Conservation (phyloP, 805 yeast genomes). For the Metschnikowia colocasiae region DNA sequence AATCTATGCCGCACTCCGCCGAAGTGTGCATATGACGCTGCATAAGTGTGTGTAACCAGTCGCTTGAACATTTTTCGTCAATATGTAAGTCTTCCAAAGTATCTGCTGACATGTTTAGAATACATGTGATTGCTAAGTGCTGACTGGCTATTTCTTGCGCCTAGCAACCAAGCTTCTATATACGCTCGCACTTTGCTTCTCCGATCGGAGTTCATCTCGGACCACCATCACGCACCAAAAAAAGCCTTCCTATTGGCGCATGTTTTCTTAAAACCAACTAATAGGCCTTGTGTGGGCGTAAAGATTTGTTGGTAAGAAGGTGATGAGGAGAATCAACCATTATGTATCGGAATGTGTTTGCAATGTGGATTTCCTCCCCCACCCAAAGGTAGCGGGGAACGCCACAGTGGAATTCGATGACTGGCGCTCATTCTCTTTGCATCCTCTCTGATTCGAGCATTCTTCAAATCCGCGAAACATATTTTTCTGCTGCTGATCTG, state of each 20-base stretch:
- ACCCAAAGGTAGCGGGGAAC: not conserved
- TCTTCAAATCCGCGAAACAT: not conserved
- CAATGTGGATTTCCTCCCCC: not conserved
- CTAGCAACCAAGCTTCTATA: not conserved
- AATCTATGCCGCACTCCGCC: not conserved
- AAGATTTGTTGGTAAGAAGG: not conserved
- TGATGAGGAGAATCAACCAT: not conserved
- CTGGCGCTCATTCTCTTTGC: not conserved
- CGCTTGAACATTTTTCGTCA: not conserved
- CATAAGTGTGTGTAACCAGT: not conserved
- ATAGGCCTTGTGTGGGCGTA: not conserved
- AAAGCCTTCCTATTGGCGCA: not conserved
- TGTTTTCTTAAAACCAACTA: not conserved
- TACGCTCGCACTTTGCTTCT: not conserved
- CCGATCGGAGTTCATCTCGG: not conserved
- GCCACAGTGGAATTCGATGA: not conserved
- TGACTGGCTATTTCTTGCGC: not conserved
- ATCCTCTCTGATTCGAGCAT: not conserved
- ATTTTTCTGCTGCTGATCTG: not conserved
- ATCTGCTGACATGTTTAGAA: not conserved
- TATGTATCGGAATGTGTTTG: not conserved
- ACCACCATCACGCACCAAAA: too few species aligned
- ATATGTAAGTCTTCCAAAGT: not conserved
- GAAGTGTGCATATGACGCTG: not conserved
- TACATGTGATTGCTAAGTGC: not conserved